These are phyloP conservation scores for Ceratocystis cubensis DNA, from an alignment of 2,329 filamentous ascomycete species.

Conservation along the genomic window DNA sequence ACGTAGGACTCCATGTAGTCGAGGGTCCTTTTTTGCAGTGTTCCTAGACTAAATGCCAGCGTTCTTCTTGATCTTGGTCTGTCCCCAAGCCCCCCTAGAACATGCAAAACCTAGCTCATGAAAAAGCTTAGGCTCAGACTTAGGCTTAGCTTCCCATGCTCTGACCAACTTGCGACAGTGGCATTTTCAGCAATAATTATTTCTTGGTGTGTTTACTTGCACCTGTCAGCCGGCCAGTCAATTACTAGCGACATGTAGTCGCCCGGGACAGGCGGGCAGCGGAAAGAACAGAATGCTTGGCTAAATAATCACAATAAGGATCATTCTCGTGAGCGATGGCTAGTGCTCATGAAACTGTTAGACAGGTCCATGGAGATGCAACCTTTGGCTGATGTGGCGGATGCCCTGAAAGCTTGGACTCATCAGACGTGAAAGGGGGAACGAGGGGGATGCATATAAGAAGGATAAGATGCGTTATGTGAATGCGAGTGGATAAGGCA, in stretches of 20 bases:
- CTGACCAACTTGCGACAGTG: not conserved
- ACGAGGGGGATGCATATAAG: not conserved
- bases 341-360: not conserved
- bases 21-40: no score
- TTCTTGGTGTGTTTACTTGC: not conserved
- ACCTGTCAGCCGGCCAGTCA: no score
- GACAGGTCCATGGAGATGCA: not conserved
- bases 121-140: not conserved
- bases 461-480: not conserved
- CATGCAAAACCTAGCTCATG: not conserved
- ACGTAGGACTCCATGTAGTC: no score
- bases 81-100: not conserved
- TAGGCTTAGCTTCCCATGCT: not conserved
- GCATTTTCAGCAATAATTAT: not conserved
- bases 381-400: not conserved
- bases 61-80: no score
- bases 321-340: not conserved
- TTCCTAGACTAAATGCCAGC: no score
- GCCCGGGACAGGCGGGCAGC: not conserved
- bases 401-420: constrained; percentile 1
- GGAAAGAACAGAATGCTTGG: not conserved
- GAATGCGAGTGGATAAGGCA: not conserved
- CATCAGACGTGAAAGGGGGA: not conserved
- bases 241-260: not conserved
- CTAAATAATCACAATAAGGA: not conserved